These are phyloP conservation scores for Pseudocercospora macadamiae DNA, from an alignment of 2,329 filamentous ascomycete species.

Conservation along the genomic window DNA sequence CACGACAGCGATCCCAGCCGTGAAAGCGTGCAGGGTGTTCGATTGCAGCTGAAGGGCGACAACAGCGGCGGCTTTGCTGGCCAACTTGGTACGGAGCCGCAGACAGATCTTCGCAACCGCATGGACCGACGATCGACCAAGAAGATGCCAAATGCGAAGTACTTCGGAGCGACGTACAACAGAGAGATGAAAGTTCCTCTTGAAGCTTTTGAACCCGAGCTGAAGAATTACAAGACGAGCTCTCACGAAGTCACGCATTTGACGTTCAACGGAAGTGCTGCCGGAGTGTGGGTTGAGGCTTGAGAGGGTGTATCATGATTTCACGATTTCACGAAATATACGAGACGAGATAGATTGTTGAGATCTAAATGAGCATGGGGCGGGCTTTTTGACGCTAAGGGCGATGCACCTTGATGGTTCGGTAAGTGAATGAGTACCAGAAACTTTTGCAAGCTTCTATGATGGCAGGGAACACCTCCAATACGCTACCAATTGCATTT, in stretches of 20 bases:
- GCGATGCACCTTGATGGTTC: background rate
- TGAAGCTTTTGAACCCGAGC: conserved; percentile 34
- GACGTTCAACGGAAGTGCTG: conserved; percentile 32
- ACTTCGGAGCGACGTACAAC: conserved; percentile 37
- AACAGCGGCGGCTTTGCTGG: conserved; percentile 32
- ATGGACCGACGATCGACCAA: conserved; percentile 2
- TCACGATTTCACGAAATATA: background rate
- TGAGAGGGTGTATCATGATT: too few relatives aligned
- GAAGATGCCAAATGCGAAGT: conserved; percentile 25
- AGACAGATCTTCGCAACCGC: background rate
- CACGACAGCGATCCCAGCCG: conserved; percentile 34
- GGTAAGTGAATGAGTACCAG: background rate
- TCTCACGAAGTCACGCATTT: conserved; percentile 30
- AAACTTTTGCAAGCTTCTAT: too few relatives aligned
- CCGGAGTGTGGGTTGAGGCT: conserved; percentile 24
- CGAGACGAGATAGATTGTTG: background rate
- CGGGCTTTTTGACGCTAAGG: background rate
- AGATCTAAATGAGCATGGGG: background rate
- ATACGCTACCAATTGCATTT: too few relatives aligned
- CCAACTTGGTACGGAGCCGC: conserved; percentile 2
- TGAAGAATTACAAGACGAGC: conserved; percentile 28
- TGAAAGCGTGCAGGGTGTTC: conserved; percentile 34
- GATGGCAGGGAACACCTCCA: too few relatives aligned
- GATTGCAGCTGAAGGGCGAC: conserved; percentile 34
- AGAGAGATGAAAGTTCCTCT: conserved; percentile 28